Evolutionary conservation across 208 protist genomes (phyloP).

Genomic region (Vickermania ingenoplastis): DNA sequence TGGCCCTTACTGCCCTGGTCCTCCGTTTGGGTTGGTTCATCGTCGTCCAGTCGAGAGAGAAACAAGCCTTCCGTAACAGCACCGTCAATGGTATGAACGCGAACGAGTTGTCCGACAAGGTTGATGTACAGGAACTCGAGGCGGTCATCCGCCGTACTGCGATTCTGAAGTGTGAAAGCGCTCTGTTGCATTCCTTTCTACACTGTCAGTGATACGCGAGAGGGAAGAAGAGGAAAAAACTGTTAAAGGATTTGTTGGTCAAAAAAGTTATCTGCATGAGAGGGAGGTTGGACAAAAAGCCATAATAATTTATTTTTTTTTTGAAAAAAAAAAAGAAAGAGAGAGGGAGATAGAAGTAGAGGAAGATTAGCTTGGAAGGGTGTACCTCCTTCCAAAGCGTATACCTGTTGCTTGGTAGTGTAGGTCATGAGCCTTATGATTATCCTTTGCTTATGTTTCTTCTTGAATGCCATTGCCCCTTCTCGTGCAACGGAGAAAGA

Average conservation of each 20-base stretch:
- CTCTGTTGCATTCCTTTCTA: too few species aligned
- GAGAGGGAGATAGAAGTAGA: conserved; percentile 1
- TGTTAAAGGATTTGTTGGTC: background rate
- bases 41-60: conserved; percentile 66
- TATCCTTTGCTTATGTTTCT: too few species aligned
- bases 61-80: conserved; percentile 72
- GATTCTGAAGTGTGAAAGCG: conserved; percentile 7
- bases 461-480: too few species aligned
- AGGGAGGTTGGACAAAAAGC: background rate
- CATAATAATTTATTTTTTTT: background rate
- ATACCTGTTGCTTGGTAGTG: background rate
- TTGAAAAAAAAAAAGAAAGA: conserved; percentile 8
- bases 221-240: too few species aligned
- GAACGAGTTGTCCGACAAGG: conserved; percentile 75
- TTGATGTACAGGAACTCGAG: conserved; percentile 87
- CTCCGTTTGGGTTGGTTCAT: too few species aligned
- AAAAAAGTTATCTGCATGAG: background rate
- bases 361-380: background rate
- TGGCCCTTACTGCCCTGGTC: conserved; percentile 18
- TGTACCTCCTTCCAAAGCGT: background rate
- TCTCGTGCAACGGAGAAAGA: too few species aligned
- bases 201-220: too few species aligned
- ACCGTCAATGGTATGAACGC: conserved; percentile 68
- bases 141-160: conserved; percentile 67
- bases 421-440: background rate